Conservation (phyloP, 345 rosid species). For the Brassica juncea region DNA sequence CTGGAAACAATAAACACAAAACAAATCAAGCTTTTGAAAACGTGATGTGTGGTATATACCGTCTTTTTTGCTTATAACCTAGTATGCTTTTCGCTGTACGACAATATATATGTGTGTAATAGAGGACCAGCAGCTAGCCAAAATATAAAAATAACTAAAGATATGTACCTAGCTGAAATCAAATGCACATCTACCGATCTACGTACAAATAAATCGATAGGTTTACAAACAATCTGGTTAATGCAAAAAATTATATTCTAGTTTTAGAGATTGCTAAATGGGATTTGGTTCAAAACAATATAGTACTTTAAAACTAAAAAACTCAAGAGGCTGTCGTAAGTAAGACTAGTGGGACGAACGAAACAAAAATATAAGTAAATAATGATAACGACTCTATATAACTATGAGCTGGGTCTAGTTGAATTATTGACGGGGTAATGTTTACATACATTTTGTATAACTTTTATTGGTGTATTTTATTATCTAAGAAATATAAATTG, state of each 20-base stretch:
- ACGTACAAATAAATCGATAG: background rate
- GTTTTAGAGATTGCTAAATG: background rate
- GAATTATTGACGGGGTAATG: conserved; percentile 8
- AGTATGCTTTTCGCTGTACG: no score
- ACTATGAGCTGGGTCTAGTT: conserved; percentile 14
- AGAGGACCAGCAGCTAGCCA: background rate
- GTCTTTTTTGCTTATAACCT: no score
- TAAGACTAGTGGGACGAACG: conserved; percentile 27
- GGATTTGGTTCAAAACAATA: conserved; percentile 2
- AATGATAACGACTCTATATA: background rate
- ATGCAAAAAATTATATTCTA: background rate
- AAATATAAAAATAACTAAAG: background rate
- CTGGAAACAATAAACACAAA: no score
- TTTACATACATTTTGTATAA: background rate
- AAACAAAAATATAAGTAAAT: background rate
- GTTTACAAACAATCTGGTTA: conserved; percentile 3
- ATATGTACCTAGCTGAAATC: background rate
- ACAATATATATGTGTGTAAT: background rate
- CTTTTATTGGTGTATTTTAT: background rate
- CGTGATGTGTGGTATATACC: background rate
- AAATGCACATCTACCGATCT: conserved; percentile 4
- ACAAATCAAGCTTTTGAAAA: background rate
- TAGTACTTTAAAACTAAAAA: background rate
- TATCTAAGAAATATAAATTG: background rate
- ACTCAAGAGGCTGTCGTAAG: conserved; percentile 23